Conservation (phyloP, 2,329 filamentous ascomycete genomes). For the Onygenales sp. region DNA sequence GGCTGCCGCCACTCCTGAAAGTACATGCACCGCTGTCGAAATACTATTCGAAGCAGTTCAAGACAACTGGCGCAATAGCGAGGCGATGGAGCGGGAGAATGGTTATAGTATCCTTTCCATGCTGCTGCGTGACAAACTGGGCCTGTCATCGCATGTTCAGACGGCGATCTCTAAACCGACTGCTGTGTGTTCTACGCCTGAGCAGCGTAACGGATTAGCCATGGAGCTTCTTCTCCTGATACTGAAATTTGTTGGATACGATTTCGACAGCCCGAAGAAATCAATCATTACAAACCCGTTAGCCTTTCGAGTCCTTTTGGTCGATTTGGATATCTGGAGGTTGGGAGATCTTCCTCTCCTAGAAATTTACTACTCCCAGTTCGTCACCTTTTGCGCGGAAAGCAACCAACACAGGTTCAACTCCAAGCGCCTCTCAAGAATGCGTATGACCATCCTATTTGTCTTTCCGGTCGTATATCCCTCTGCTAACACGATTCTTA, state of each 20-base stretch:
- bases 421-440: conserved; percentile 71
- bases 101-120: conserved; percentile 83
- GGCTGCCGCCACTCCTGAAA: conserved; percentile 58
- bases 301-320: conserved; percentile 81
- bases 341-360: conserved; percentile 67
- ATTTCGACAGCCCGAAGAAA: conserved; percentile 65
- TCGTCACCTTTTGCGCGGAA: conserved; percentile 74
- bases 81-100: conserved; percentile 93
- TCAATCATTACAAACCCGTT: conserved; percentile 94
- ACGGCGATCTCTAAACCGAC: conserved; percentile 35
- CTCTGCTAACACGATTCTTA: conserved; percentile 28
- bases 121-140: conserved; percentile 72
- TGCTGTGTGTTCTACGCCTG: conserved; percentile 23
- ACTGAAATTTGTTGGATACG: conserved; percentile 81
- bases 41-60: conserved; percentile 79
- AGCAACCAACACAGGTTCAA: conserved; percentile 94
- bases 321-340: conserved; percentile 91
- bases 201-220: conserved; percentile 44
- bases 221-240: conserved; percentile 63
- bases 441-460: conserved; percentile 55
- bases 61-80: conserved; percentile 93
- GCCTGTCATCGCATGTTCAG: conserved; percentile 19
- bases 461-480: background rate
- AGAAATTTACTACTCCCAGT: conserved; percentile 86
- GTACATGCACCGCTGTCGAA: conserved; percentile 66